Evolutionary conservation across 495 filamentous ascomycete species (phyloP).

Genomic region (Cudoniella acicularis): DNA sequence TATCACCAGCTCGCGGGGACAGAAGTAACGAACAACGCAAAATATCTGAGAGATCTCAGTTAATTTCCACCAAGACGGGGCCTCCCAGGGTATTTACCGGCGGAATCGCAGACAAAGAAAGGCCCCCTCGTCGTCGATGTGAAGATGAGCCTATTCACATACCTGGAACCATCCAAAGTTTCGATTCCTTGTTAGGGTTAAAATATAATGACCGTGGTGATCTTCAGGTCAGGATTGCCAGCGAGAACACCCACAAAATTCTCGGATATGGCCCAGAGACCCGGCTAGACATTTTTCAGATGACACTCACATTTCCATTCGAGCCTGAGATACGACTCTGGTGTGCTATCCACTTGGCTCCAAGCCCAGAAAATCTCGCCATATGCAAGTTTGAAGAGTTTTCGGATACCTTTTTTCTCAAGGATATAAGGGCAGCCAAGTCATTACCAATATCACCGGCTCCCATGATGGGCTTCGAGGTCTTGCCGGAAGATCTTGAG

Average conservation of each 20-base stretch:
- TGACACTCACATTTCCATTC: conserved; percentile 4
- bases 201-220: conserved; percentile 1
- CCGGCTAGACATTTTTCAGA: conserved; percentile 13
- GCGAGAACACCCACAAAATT: conserved; percentile 14
- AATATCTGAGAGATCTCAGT: conserved; percentile 5
- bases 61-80: conserved; percentile 3
- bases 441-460: conserved; percentile 5
- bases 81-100: conserved; percentile 1
- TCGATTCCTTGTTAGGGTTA: conserved; percentile 17
- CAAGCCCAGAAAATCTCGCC: conserved; percentile 1
- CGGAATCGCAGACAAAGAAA: not conserved
- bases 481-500: conserved; percentile 1
- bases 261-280: conserved; percentile 7
- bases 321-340: not conserved
- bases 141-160: conserved; percentile 19
- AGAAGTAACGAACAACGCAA: too few species aligned
- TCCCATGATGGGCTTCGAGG: not conserved
- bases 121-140: not conserved
- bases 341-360: conserved; percentile 11
- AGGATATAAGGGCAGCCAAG: not conserved
- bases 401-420: conserved; percentile 12
- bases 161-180: conserved; percentile 19
- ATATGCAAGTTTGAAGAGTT: conserved; percentile 18
- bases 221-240: conserved; percentile 10
- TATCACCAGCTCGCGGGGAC: too few species aligned